These are phyloP conservation scores for Brassica cretica DNA, from an alignment of 345 rosid genomes.

Conservation along the genomic window DNA sequence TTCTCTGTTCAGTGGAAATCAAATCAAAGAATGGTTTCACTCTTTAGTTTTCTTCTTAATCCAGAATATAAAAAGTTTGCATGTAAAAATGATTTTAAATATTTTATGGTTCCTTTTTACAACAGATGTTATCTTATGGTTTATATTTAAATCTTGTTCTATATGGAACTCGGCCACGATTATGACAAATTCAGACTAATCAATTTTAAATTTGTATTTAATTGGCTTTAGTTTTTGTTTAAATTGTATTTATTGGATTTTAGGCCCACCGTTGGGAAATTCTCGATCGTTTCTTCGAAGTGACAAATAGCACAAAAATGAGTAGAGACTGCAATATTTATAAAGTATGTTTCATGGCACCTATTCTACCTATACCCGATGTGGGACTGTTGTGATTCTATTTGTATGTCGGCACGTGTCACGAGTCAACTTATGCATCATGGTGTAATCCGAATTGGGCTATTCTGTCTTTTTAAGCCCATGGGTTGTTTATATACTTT, in stretches of 20 bases:
- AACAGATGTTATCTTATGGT: background rate
- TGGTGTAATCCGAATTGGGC: background rate
- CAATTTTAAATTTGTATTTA: background rate
- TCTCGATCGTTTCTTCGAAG: background rate
- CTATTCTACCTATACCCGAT: background rate
- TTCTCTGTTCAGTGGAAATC: background rate
- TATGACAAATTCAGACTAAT: background rate
- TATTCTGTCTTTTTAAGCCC: background rate
- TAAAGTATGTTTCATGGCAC: background rate
- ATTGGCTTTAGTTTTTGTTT: background rate
- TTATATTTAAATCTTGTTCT: background rate
- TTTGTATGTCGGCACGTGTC: background rate
- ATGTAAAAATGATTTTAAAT: background rate
- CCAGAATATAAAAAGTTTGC: background rate
- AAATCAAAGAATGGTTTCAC: background rate
- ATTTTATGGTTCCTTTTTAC: background rate
- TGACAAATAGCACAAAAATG: accelerated
- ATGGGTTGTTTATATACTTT: background rate
- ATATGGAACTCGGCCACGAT: background rate
- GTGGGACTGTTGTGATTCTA: background rate
- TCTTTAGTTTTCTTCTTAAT: background rate
- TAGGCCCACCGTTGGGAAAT: background rate
- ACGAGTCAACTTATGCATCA: background rate
- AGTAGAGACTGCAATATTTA: background rate
- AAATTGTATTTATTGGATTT: background rate